Base-by-base conservation (phyloP, 1,284 basidiomycete genomes). In the Apiotrichum akiyoshidainum region DNA sequence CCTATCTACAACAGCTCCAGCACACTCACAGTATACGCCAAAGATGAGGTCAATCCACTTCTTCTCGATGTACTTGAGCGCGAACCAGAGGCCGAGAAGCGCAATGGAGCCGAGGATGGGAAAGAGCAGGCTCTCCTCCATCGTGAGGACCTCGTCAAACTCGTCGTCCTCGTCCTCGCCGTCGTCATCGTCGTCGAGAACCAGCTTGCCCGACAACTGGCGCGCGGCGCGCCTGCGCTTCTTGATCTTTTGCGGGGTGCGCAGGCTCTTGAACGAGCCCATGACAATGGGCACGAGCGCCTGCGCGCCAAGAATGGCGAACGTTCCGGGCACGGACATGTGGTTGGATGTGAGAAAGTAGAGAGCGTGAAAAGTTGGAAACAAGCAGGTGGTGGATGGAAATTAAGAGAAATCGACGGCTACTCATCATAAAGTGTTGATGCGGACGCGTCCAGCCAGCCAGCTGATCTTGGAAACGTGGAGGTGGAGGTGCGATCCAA, bases 1-100 rank as follows among this genome's bases (percentile, higher is more conserved):
- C 26, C 4, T 31, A 7, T n/a, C 26, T 31, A 14, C 40, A 16
- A n/a, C 42, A 14, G 21, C 19, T 22, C 49, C 13, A 39, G 33
- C 34, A 31, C 22, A 91, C 74, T 68, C 60, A 78, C 75, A 91
- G 70, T 92, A 92, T 80, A 86, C 85, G 1, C 76, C 77, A 33
- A 80, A 56, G 22, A 77, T n/a, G 83, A 70, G 55, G 61, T 76
- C 76, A 63, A 96, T 86, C 87, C 89, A 91, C 66, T 86, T 84
- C 67, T 83, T 85, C 44, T 90, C 89, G 46, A 90, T 77, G 72
- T 87, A 93, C 70, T 86, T 74, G 54, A 78, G 61, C 31, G 76
- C 49, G 45, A 65, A 45, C 58, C 64, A 78, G 17, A 78, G 61
- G 0, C 65, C 62, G 52, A 78, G 50, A 9, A 78, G 64, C n/a